These are phyloP conservation scores for Phtheirospermum japonicum DNA, from an alignment of 257 asterid species.

Conservation along the genomic window DNA sequence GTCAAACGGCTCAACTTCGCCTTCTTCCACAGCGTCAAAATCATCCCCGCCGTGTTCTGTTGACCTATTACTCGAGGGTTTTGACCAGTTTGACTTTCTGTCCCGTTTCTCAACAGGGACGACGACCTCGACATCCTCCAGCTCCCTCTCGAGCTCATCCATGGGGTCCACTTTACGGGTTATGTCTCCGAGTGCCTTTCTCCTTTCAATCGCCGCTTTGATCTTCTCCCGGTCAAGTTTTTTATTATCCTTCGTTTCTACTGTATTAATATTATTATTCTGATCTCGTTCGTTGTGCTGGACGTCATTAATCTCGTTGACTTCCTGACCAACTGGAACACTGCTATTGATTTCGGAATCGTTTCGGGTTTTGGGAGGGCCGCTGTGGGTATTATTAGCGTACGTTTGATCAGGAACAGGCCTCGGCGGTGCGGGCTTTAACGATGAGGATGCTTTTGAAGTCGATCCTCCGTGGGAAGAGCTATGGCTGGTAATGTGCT, in stretches of 20 bases:
- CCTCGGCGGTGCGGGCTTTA: slow-evolving; percentile 44
- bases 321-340: slow-evolving; percentile 11
- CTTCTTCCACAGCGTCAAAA: slow-evolving; percentile 50
- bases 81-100: slow-evolving; percentile 41
- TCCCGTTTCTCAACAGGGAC: slow-evolving; percentile 45
- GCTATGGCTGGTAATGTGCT: slow-evolving; percentile 33
- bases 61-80: not conserved
- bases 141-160: slow-evolving; percentile 78
- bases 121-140: slow-evolving; percentile 69
- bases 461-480: slow-evolving; percentile 47
- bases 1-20: slow-evolving; percentile 59
- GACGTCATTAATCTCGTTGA: slow-evolving; percentile 23
- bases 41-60: not conserved
- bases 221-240: slow-evolving; percentile 65
- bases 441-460: slow-evolving; percentile 40
- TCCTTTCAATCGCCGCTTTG: slow-evolving; percentile 67
- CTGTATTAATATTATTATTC: not conserved
- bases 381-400: slow-evolving; percentile 30
- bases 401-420: slow-evolving; percentile 33
- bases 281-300: not conserved
- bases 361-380: slow-evolving; percentile 30
- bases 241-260: slow-evolving; percentile 46
- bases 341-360: slow-evolving; percentile 32
- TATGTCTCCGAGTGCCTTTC: slow-evolving; percentile 64
- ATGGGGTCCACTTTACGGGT: slow-evolving; percentile 46